A percentile compares a stretch with the other conserved stretches of the same genome.
Conservation (phyloP, 768 basidiomycete genomes). For the Amanita fuliginea region DNA sequence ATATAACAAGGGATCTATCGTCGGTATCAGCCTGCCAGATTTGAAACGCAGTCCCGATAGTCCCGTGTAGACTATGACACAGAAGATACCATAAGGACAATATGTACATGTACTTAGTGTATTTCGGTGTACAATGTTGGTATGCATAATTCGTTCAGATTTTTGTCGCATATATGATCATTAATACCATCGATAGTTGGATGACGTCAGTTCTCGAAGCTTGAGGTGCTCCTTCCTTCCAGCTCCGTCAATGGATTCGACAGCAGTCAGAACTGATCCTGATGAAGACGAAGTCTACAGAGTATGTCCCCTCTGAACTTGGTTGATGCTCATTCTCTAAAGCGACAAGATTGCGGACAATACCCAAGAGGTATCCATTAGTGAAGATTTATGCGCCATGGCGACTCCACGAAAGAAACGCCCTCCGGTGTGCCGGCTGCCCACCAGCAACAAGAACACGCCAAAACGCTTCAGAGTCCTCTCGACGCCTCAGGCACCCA, state of each 20-base stretch:
- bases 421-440: neutral
- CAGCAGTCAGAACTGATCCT: neutral
- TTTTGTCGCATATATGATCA: neutral
- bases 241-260: neutral
- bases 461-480: neutral
- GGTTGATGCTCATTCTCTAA: neutral
- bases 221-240: no score
- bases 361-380: neutral
- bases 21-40: neutral
- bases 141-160: neutral
- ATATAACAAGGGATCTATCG: neutral
- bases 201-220: neutral
- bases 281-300: neutral
- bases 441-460: constrained; percentile 1
- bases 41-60: neutral
- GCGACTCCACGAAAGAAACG: constrained; percentile 1
- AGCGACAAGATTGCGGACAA: neutral
- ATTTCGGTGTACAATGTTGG: neutral
- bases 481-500: neutral
- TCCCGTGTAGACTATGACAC: neutral
- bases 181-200: neutral
- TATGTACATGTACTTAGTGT: neutral
- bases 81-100: neutral
- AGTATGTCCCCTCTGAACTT: neutral
- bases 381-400: neutral